Evolutionary conservation across 208 protist genomes (phyloP).

Genomic region (Trypanosoma rangeli): DNA sequence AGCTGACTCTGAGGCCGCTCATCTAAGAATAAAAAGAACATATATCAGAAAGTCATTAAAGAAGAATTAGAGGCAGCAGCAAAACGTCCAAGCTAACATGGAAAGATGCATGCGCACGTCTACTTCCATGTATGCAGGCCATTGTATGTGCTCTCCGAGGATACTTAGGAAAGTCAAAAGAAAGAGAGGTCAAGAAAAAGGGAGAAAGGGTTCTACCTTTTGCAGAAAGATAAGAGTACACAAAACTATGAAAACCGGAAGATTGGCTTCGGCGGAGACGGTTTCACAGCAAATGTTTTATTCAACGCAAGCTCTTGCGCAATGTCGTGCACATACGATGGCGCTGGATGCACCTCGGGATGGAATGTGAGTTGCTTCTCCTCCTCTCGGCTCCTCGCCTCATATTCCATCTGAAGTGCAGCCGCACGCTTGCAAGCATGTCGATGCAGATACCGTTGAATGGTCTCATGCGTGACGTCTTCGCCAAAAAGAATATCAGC

Average conservation of each 20-base stretch:
- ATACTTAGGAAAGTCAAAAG: too few species aligned
- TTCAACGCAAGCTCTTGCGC: constrained; percentile 22
- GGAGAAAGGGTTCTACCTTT: constrained; percentile 7
- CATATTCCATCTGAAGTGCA: neutral
- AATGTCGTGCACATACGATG: constrained; percentile 23
- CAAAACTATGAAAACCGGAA: constrained; percentile 17
- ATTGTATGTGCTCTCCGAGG: too few species aligned
- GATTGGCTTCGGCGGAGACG: neutral
- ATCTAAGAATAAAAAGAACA: constrained; percentile 22
- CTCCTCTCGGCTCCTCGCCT: constrained; percentile 1
- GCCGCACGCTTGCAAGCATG: neutral
- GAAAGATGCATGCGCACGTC: neutral
- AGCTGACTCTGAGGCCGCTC: too few species aligned
- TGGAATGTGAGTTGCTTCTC: constrained; percentile 22
- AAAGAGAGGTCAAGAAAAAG: neutral
- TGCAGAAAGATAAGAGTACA: constrained; percentile 3
- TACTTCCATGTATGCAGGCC: constrained; percentile 6
- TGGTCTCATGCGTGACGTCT: constrained; percentile 4
- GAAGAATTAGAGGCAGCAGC: neutral
- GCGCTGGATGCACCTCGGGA: constrained; percentile 22
- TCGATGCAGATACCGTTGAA: constrained; percentile 12
- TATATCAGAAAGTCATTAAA: constrained; percentile 20
- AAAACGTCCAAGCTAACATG: neutral
- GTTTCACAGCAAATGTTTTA: constrained; percentile 8
- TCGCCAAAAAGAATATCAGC: constrained; percentile 6